Evolutionary conservation across 1,139 yeast genomes (phyloP), one percentile per base, ranked within the genome.

Genomic region (Blastobotrys serpentis): DNA sequence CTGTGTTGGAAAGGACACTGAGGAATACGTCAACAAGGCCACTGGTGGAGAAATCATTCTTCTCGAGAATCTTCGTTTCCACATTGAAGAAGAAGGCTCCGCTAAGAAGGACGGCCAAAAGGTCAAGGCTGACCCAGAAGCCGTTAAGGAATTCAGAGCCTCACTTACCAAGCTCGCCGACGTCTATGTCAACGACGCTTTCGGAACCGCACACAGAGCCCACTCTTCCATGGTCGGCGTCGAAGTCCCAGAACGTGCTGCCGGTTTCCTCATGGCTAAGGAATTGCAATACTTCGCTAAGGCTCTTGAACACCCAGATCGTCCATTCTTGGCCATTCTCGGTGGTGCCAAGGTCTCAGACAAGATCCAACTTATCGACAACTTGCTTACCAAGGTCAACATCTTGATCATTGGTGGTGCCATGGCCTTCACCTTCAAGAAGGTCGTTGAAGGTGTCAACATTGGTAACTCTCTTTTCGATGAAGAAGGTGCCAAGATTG

Each of bases 321-420:
- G 97, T 77, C 98, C 98, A 60, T 90, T 90, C 82, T 79, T 90
- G 69, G 98, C 98, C 62, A 90, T 90, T 69, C 80, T 90, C 62
- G 98, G 98, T 70, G 98, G 98, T 76, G 98, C 98, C 67, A 90
- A 90, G 81, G 97, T 90, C 62, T 84, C 95, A 58, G 98, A 90
- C 77, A 90, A 90, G 83, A 90, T 90, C 68, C 96, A 88, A 78
- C 83, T 90, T 75, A 90, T 90, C 69, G 97, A 92, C 75, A 90
- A 90, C 82, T 80, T 90, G 73, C 80, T 90, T 67, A 89, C 90
- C 77, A 92, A 90, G 82, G 97, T 90, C 65, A 84, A 92, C 73
- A 73, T 83, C 57, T 78, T 90, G 71, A 87, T 90, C 73, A 84
- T 90, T 65, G 97, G 98, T 70, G 98, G 98, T 76, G 98, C 98